Evolutionary conservation across 2,329 filamentous ascomycete genomes (phyloP).

Genomic region (Emergomyces africanus): DNA sequence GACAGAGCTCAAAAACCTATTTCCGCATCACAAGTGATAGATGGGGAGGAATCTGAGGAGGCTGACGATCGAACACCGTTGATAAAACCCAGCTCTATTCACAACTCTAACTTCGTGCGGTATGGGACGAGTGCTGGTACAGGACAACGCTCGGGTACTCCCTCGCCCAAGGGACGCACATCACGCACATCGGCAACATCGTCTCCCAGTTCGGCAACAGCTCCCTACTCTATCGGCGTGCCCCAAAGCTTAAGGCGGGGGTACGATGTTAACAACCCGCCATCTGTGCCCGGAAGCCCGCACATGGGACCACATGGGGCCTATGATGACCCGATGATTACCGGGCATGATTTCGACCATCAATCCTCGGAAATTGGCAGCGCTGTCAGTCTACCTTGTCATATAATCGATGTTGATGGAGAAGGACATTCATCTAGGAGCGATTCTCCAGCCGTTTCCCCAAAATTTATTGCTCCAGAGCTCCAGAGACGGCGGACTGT

Average conservation of each 20-base stretch:
- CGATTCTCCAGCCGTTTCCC: slow-evolving; percentile 25
- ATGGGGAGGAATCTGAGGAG: slow-evolving; percentile 9
- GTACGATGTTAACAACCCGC: slow-evolving; percentile 54
- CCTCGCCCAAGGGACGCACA: background rate
- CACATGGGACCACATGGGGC: slow-evolving; percentile 39
- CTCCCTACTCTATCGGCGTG: background rate
- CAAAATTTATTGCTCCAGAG: slow-evolving; percentile 24
- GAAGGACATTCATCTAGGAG: slow-evolving; percentile 12
- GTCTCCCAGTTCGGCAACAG: background rate
- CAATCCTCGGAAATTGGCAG: slow-evolving; percentile 24
- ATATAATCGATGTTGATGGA: slow-evolving; percentile 33
- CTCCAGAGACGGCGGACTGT: slow-evolving; percentile 44
- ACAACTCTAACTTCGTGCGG: slow-evolving; percentile 7
- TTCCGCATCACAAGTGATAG: background rate
- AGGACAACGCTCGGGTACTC: background rate
- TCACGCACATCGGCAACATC: background rate
- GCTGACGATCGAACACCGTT: slow-evolving; percentile 12
- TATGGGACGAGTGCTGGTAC: slow-evolving; percentile 6
- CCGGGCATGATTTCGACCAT: slow-evolving; percentile 27
- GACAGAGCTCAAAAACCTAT: slow-evolving; percentile 1
- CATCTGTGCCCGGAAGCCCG: slow-evolving; percentile 48
- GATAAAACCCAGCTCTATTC: slow-evolving; percentile 8
- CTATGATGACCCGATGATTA: slow-evolving; percentile 42
- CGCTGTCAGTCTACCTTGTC: slow-evolving; percentile 15
- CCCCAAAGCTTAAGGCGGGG: slow-evolving; percentile 19